These are phyloP conservation scores for Trematosphaeria pertusa DNA, from an alignment of 2,329 filamentous ascomycete genomes.

Conservation along the genomic window DNA sequence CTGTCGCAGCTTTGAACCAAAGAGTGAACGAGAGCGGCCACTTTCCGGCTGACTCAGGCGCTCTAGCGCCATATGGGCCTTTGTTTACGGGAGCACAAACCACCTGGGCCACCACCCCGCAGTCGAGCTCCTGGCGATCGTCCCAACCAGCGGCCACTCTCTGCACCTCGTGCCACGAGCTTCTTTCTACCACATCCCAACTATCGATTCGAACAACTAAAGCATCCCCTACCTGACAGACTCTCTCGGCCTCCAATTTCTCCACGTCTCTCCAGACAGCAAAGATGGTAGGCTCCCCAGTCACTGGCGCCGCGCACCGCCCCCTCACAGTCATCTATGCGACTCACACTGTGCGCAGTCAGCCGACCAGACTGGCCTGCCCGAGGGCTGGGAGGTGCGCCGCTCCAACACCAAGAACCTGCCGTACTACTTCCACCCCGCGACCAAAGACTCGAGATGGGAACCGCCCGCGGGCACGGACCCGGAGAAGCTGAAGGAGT, in stretches of 20 bases:
- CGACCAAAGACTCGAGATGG: constrained; percentile 90
- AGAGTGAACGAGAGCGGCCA: neutral
- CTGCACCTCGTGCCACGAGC: constrained; percentile 5
- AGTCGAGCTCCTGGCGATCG: constrained; percentile 30
- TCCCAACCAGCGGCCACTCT: constrained; percentile 16
- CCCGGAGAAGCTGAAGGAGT: constrained; percentile 88
- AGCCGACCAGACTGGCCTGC: constrained; percentile 67
- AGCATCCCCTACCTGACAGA: too few species aligned
- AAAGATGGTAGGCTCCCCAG: constrained; percentile 37
- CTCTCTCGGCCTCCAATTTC: too few species aligned
- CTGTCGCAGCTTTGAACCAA: neutral
- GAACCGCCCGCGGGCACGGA: constrained; percentile 89
- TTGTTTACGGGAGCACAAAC: constrained; percentile 15
- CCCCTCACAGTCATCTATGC: constrained; percentile 12
- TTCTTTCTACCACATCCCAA: constrained; percentile 3
- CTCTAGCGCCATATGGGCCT: constrained; percentile 3
- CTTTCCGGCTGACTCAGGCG: constrained; percentile 1
- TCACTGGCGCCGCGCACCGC: constrained; percentile 6
- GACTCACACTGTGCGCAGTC: constrained; percentile 36
- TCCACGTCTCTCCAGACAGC: too few species aligned
- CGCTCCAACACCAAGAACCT: constrained; percentile 98
- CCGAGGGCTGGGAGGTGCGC: constrained; percentile 90
- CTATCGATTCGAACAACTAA: too few species aligned
- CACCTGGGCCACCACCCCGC: constrained; percentile 29
- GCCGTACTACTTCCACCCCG: constrained; percentile 96